phyloP scores from a whole-genome alignment of 495 filamentous ascomycete genomes.

The Talaromyces ruber region DNA sequence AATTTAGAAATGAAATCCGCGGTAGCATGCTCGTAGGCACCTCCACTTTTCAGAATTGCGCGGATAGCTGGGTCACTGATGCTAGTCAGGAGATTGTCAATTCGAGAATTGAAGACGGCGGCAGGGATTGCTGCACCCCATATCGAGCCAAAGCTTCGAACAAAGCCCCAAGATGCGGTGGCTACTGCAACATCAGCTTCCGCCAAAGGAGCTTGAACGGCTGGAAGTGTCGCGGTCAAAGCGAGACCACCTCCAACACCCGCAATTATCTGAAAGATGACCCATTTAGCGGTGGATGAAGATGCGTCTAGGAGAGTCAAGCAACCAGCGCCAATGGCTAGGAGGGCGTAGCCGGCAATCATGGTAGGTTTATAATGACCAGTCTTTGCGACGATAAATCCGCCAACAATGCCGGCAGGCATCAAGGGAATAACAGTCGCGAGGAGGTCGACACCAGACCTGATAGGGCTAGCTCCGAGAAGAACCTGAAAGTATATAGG shows the following conservation, averaged over 20 bases:
- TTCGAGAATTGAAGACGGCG: slow-evolving; percentile 32
- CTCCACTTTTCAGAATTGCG: slow-evolving; percentile 3
- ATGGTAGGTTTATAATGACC: neutral
- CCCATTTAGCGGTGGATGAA: slow-evolving; percentile 12
- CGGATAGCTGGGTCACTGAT: slow-evolving; percentile 4
- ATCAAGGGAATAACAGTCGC: neutral
- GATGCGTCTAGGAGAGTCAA: slow-evolving; percentile 12
- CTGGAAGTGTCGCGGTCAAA: slow-evolving; percentile 18
- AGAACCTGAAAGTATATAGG: slow-evolving; percentile 6
- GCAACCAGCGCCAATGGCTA: neutral
- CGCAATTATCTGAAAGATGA: slow-evolving; percentile 18
- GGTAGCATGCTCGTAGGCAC: slow-evolving; percentile 11
- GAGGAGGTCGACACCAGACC: neutral
- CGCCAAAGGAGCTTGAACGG: slow-evolving; percentile 20
- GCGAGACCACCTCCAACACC: slow-evolving; percentile 18
- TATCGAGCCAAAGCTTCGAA: slow-evolving; percentile 34
- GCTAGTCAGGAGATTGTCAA: neutral
- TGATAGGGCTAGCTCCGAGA: neutral
- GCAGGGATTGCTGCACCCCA: slow-evolving; percentile 42
- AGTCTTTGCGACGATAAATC: neutral
- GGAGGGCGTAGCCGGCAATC: neutral
- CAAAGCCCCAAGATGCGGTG: slow-evolving; percentile 31
- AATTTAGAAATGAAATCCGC: neutral
- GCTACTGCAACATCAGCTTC: slow-evolving; percentile 30
- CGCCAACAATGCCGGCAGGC: neutral